Percentiles rank a stretch among this genome's conserved stretches.
phyloP scores from a whole-genome alignment of 1,284 basidiomycete genomes.

The Sphaerobolus stellatus region DNA sequence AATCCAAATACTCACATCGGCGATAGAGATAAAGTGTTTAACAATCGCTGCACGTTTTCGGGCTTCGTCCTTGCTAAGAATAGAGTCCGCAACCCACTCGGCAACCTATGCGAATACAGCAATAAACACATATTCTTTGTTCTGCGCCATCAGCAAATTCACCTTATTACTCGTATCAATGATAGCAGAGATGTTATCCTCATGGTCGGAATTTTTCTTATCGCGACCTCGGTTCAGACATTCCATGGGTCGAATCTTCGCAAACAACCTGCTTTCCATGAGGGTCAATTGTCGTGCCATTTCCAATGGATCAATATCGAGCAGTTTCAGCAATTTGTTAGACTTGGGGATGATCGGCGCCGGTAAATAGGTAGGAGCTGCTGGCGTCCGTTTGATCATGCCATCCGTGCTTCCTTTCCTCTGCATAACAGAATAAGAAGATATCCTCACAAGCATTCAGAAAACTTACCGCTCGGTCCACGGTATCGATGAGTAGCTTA shows the following conservation, averaged over 20 bases:
- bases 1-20: conserved; percentile 68
- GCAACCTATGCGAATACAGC: conserved; percentile 57
- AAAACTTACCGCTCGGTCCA: conserved; percentile 72
- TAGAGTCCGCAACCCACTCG: conserved; percentile 92
- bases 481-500: conserved; percentile 68
- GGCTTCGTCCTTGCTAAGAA: conserved; percentile 84
- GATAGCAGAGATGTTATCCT: conserved; percentile 84
- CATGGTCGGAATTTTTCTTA: conserved; percentile 62
- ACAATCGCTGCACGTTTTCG: conserved; percentile 66
- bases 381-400: conserved; percentile 37
- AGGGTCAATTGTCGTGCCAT: conserved; percentile 93
- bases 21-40: conserved; percentile 91
- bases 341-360: conserved; percentile 73
- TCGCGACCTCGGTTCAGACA: conserved; percentile 83
- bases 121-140: conserved; percentile 2
- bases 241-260: conserved; percentile 88
- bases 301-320: conserved; percentile 90
- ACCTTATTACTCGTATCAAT: conserved; percentile 93
- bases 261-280: conserved; percentile 87
- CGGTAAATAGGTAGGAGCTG: conserved; percentile 57
- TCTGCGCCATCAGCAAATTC: conserved; percentile 27
- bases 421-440: conserved; percentile 28
- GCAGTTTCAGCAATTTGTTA: conserved; percentile 73
- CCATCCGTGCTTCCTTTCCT: conserved; percentile 60
- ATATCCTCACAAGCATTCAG: conserved; percentile 3